Evolutionary conservation across 129 eudicot species (phyloP), one percentile per base, ranked within the genome.

Genomic region (Pulicaria dysenterica): DNA sequence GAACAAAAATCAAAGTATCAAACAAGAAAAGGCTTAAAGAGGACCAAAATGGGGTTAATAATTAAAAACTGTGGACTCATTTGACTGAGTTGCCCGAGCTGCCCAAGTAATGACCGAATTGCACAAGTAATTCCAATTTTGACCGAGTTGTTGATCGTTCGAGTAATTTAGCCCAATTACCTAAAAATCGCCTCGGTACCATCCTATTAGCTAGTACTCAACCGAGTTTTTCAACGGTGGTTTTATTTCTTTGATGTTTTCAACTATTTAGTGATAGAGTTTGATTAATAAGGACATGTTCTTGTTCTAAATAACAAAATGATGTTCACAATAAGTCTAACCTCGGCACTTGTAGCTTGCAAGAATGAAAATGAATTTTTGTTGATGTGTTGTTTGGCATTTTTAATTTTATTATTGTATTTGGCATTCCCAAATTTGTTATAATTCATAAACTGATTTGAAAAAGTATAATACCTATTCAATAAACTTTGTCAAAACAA

Each of bases 241-340:
- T 6, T 54, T 54, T 1, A 16, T 54, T 54, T 5, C 13, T 17
- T 54, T 54, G 37, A 5, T 24, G 7, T 31, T 31, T 5, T 7
- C 3, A 5, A 45, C 41, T 31, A 16, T 43, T 65, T 45, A 31
- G 40, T 45, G 17, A 48, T 61, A 39, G 7, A 39, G 8, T 58
- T 58, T 17, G 37, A 62, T 40, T 40, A 61, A 38, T 19, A 42
- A 42, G 69, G 69, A 64, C 40, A 42, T 8, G 24, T 64, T 42
- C 4, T 12, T 3, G n/a, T 57, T 57, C 24, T 24, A n/a, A 57
- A 59, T 59, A 13, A 6, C 44, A 59, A 59, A 38, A 12, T 37
- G 38, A 38, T 37, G 65, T 59, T 37, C n/a, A 37, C 45, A 37
- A 2, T 36, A 58, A 59, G 65, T 59, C 65, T n/a, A 59, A 54